Conservation (phyloP, 441 rosid species). For the Erodium texanum region DNA sequence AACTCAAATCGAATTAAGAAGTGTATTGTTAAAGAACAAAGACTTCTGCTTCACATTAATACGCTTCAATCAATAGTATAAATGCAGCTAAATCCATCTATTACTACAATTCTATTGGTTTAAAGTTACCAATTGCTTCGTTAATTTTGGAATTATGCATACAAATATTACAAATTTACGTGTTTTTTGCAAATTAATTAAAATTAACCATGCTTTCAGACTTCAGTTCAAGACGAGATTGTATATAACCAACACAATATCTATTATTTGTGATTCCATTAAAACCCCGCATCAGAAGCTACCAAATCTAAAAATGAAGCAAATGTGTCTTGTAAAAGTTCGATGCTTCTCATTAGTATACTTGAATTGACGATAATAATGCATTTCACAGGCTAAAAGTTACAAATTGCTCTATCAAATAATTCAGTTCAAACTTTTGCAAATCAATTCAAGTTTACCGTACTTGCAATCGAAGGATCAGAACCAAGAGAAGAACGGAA, state of each 20-base stretch:
- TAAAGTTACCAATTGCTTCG: neutral
- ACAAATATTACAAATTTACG: neutral
- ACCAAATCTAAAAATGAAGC: neutral
- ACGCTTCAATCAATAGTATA: neutral
- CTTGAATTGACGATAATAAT: too few species aligned
- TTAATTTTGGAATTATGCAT: neutral
- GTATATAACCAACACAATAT: neutral
- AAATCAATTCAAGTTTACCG: too few species aligned
- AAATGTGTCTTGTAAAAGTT: neutral
- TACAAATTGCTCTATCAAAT: neutral
- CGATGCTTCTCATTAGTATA: neutral
- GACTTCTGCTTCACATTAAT: neutral
- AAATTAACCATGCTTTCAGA: neutral
- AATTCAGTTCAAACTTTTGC: neutral
- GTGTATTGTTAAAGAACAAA: neutral
- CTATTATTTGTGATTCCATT: neutral
- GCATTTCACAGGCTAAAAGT: neutral
- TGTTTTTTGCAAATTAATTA: neutral
- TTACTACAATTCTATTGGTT: neutral
- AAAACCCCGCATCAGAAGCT: neutral
- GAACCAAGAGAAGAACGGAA: neutral
- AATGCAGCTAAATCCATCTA: neutral
- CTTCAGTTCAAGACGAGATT: neutral
- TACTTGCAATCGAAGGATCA: neutral
- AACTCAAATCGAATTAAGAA: neutral